Evolutionary conservation across 768 basidiomycete species (phyloP).

Genomic region (Saitozyma sp.): DNA sequence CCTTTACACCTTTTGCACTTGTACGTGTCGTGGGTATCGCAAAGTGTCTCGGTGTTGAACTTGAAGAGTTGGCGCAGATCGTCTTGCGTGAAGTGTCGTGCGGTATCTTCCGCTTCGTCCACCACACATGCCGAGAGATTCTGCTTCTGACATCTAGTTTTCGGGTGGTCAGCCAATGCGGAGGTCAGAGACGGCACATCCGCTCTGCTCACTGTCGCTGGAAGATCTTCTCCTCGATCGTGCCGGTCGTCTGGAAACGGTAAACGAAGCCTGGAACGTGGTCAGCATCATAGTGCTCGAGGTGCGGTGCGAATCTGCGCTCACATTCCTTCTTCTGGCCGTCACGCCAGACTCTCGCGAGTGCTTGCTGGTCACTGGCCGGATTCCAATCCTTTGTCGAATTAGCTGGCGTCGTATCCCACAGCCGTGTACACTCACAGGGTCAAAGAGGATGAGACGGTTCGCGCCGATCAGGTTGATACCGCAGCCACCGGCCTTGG

Average conservation of each 20-base stretch:
- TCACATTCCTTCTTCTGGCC: slow-evolving; percentile 99
- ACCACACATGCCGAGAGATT: slow-evolving; percentile 97
- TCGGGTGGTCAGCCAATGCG: background rate
- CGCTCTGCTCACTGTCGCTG: slow-evolving; percentile 66
- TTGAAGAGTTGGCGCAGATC: slow-evolving; percentile 84
- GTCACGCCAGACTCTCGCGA: slow-evolving; percentile 98
- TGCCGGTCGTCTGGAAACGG: slow-evolving; percentile 94
- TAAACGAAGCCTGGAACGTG: slow-evolving; percentile 80
- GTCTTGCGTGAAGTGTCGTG: slow-evolving; percentile 90
- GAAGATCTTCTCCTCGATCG: slow-evolving; percentile 98
- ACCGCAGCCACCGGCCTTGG: slow-evolving; percentile 54
- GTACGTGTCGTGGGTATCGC: slow-evolving; percentile 97
- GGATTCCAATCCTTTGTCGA: slow-evolving; percentile 81
- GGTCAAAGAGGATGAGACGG: slow-evolving; percentile 56
- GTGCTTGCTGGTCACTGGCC: slow-evolving; percentile 94
- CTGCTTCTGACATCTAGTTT: slow-evolving; percentile 67
- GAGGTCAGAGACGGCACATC: background rate
- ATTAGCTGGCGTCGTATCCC: slow-evolving; percentile 23
- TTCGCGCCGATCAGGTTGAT: slow-evolving; percentile 55
- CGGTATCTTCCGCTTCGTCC: slow-evolving; percentile 92
- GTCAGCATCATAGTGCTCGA: background rate
- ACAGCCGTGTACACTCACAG: slow-evolving; percentile 53
- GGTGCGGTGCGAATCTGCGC: slow-evolving; percentile 38
- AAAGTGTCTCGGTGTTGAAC: slow-evolving; percentile 80
- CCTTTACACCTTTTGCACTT: slow-evolving; percentile 72